Conservation (phyloP, 257 asterid genomes). For the Solanum tacnaense region DNA sequence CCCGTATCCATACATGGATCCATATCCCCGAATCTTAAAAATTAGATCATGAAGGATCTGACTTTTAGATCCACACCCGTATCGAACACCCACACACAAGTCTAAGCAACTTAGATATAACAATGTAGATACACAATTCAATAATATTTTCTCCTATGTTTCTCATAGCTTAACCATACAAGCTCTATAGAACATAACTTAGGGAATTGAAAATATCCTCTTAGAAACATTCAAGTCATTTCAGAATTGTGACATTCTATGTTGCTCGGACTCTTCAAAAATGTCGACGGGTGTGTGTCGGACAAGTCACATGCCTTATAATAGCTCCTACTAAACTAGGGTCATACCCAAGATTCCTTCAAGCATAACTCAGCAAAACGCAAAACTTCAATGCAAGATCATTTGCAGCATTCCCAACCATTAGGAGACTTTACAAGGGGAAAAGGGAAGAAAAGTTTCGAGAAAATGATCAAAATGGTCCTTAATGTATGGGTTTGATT, state of each 20-base stretch:
- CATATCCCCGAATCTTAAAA: too few relatives aligned
- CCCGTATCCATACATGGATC: too few relatives aligned
- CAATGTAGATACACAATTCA: not conserved
- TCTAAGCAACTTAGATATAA: too few relatives aligned
- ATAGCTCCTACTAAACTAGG: not conserved
- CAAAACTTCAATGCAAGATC: not conserved
- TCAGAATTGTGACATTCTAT: not conserved
- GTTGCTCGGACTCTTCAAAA: too few relatives aligned
- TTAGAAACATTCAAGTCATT: not conserved
- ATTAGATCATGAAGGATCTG: too few relatives aligned
- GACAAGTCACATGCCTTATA: not conserved
- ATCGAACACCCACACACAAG: too few relatives aligned
- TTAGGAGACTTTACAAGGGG: not conserved
- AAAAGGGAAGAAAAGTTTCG: not conserved
- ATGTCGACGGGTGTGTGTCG: too few relatives aligned
- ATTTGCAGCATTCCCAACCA: not conserved
- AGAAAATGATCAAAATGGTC: too few relatives aligned
- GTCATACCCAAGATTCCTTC: not conserved
- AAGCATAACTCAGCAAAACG: not conserved
- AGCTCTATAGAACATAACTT: not conserved
- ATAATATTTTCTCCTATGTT: not conserved
- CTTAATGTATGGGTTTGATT: too few relatives aligned
- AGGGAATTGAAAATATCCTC: not conserved
- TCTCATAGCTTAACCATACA: not conserved
- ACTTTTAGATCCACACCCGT: too few relatives aligned